Evolutionary conservation across 2,329 filamentous ascomycete species (phyloP).

Genomic region (Boeremia exigua): DNA sequence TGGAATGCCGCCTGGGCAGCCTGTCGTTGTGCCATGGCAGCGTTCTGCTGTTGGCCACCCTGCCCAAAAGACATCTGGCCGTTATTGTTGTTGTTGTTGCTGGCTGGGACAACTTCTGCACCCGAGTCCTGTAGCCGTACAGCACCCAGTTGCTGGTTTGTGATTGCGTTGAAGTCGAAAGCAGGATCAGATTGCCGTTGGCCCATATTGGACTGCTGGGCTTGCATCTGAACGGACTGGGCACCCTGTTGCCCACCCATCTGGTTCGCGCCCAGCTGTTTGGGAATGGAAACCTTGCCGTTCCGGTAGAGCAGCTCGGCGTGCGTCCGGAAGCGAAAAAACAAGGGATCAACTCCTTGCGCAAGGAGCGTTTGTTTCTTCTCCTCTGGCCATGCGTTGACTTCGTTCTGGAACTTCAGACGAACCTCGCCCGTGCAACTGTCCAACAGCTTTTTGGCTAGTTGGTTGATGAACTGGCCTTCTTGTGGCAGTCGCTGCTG

Average conservation of each 20-base stretch:
- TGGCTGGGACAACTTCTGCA: slow-evolving; percentile 68
- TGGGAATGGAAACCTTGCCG: slow-evolving; percentile 25
- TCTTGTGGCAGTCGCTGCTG: slow-evolving; percentile 24
- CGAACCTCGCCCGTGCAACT: slow-evolving; percentile 58
- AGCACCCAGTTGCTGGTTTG: slow-evolving; percentile 67
- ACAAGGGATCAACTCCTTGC: slow-evolving; percentile 57
- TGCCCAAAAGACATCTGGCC: slow-evolving; percentile 47
- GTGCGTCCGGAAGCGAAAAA: slow-evolving; percentile 58
- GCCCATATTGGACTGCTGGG: slow-evolving; percentile 35
- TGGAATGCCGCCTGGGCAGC: slow-evolving; percentile 31
- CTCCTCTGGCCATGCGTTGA: slow-evolving; percentile 54
- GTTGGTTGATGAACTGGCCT: slow-evolving; percentile 47
- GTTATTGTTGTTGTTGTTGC: slow-evolving; percentile 55
- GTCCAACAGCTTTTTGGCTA: slow-evolving; percentile 56
- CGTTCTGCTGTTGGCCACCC: slow-evolving; percentile 34
- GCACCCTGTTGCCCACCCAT: slow-evolving; percentile 37
- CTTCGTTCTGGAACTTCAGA: slow-evolving; percentile 48
- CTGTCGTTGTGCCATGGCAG: slow-evolving; percentile 38
- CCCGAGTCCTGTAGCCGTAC: slow-evolving; percentile 66
- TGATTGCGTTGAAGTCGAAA: slow-evolving; percentile 61
- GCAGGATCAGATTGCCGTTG: slow-evolving; percentile 40
- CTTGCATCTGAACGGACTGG: slow-evolving; percentile 37
- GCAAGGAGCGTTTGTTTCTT: slow-evolving; percentile 54
- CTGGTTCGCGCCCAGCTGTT: slow-evolving; percentile 20
- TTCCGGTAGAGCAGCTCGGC: slow-evolving; percentile 46